Base-by-base conservation (phyloP, 768 basidiomycete genomes). In the Boletellus ananas region DNA sequence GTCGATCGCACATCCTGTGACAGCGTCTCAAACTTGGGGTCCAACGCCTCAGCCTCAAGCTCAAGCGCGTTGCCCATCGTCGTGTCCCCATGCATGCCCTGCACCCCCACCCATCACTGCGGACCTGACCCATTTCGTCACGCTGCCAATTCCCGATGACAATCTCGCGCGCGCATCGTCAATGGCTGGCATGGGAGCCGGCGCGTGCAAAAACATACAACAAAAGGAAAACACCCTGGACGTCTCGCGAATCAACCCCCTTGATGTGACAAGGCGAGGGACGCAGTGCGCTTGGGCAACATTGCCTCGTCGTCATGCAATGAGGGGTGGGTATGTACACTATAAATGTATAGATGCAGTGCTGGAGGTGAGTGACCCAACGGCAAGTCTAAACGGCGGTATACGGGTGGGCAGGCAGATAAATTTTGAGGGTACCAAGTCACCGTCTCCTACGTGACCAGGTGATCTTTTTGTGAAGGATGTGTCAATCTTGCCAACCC, bases 41-140 rank as follows among this genome's bases (percentile, higher is more conserved):
- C 23, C 23, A 59, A 52, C 55, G 55, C 62, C 62, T 59, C 50
- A 45, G 52, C 63, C 63, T 65, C 62, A 52, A 57, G 55, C 57
- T 42, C 43, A 33, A 38, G 35, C 41, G 29, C 38, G 51, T 41
- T 56, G 43, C 35, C 45, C 51, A 55, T 43, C 49, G 34, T 58
- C 49, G 47, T 45, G 53, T 52, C 41, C 40, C 41, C 34, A 51
- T 51, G 43, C 47, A 55, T 11, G 45, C 56, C 41, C 46, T 42
- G 34, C 54, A 54, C 48, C 13, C 43, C 37, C 41, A 38, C 50
- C 50, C 50, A 63, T 62, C 62, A 64, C 57, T 65, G 63, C 55
- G 63, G 50, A 47, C 48, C 51, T 52, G 11, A 21, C 27, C 41
- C 27, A 40, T 43, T 35, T 45, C 36, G 52, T 50, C 51, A 62